phyloP scores from a whole-genome alignment of 2,329 filamentous ascomycete species.

The Hymenotorrendiella dingleyae region DNA sequence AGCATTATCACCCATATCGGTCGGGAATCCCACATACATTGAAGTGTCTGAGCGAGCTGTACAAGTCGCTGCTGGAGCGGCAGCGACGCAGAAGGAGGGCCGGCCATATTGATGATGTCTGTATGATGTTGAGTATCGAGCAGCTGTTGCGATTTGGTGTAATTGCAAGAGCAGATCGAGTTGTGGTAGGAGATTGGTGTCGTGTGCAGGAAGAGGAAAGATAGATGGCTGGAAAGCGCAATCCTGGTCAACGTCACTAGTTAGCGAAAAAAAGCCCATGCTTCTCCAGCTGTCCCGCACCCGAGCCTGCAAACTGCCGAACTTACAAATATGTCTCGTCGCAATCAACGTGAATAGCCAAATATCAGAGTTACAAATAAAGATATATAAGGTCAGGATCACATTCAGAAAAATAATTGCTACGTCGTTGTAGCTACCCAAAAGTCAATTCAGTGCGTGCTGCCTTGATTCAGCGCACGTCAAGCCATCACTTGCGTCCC shows the following conservation, averaged over 20 bases:
- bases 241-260: conserved; percentile 2
- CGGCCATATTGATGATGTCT: conserved; percentile 24
- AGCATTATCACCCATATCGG: conserved; percentile 13
- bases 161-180: background rate
- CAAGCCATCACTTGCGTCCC: no score
- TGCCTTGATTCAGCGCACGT: conserved; percentile 5
- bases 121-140: background rate
- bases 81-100: conserved; percentile 28
- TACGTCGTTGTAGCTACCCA: no score
- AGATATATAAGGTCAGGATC: no score
- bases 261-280: no score
- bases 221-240: conserved; percentile 2
- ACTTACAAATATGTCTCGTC: no score
- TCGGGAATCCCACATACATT: conserved; percentile 63
- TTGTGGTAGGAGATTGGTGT: conserved; percentile 3
- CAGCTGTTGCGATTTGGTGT: conserved; percentile 2
- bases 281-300: no score
- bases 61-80: conserved; percentile 52
- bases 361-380: no score
- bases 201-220: background rate
- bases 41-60: conserved; percentile 78
- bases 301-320: no score
- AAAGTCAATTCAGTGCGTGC: no score
- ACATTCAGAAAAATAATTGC: background rate
- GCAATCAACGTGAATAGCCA: no score